Base-by-base conservation (phyloP, 2,329 filamentous ascomycete genomes). In the Chaetomiaceae sp. region DNA sequence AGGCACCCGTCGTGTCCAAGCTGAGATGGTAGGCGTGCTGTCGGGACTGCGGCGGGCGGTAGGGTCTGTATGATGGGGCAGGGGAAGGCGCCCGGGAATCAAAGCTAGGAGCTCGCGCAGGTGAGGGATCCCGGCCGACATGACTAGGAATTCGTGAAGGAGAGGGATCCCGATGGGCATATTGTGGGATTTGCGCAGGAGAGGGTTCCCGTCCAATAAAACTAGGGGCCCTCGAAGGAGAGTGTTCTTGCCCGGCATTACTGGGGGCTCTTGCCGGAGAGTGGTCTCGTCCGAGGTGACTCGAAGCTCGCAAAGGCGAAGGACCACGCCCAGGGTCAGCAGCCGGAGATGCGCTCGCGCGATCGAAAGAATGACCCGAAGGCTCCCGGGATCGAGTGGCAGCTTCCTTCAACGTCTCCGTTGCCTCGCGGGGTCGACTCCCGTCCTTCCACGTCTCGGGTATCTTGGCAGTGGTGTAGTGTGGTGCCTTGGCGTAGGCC, bases 401-500 rank as follows among this genome's bases (percentile, higher is more conserved):
- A 8, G 69, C 66, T 21, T 79, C 73, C 55, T 72, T 71, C 66
- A 77, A 79, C n/a, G 75, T 73, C 59, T 80, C 78, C 21, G 79
- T 78, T 54, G 81, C 78, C 59, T 83, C 49, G 13, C 18, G 41
- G 18, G 71, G 65, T 32, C 63, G 59, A 13, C 65, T 66, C 7
- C 71, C 67, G 21, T 80, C 73, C 56, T 73, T 71, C 66, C 78
- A 80, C n/a, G 75, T 73, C 59, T 80, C 79, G 21, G 80, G 79
- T 53, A 81, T 78, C 59, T 84, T 81, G 30, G 80, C 79, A 14
- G 79, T 83, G 13, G 80, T 82, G 66, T 86, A 84, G 64, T 84
- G 82, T 23, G 83, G 83, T 21, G 82, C 82, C 61, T 84, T 84
- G 32, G 81, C 73, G 64, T 86, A 86, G 34, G 83, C 81, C 66